Percentiles rank a stretch among this genome's conserved stretches.
Evolutionary conservation across 768 basidiomycete genomes (phyloP).

Genomic region (Ramaria rubella): DNA sequence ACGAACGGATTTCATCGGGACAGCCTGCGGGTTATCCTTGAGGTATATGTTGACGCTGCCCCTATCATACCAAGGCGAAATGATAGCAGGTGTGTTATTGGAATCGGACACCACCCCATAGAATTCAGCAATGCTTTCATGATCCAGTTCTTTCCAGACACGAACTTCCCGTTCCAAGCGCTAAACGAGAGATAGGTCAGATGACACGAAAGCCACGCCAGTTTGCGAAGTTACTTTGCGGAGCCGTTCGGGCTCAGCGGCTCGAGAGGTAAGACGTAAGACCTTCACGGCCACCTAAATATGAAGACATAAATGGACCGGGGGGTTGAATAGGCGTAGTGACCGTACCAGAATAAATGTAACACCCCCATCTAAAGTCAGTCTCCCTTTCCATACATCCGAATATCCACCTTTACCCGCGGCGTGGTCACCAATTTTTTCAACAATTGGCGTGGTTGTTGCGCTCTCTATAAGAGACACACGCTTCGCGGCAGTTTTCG

Average conservation of each 20-base stretch:
- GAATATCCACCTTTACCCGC: constrained; percentile 1
- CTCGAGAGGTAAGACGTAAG: background rate
- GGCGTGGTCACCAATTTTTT: background rate
- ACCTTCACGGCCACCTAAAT: constrained; percentile 4
- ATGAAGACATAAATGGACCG: background rate
- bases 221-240: background rate
- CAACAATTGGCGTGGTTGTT: background rate
- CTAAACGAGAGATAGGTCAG: background rate
- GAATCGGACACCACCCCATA: background rate
- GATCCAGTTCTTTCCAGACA: background rate
- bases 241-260: background rate
- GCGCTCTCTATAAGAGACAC: background rate
- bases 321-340: background rate
- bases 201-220: background rate
- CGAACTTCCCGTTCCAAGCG: background rate
- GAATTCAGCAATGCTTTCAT: background rate
- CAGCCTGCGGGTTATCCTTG: background rate
- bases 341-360: background rate
- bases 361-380: background rate
- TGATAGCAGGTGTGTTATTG: background rate
- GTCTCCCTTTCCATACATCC: constrained; percentile 5
- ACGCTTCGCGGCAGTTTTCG: background rate
- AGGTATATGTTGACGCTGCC: background rate
- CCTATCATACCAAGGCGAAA: constrained; percentile 5
- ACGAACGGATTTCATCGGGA: background rate